Base-by-base conservation (phyloP, 116 monocot genomes). In the Iris pallida region DNA sequence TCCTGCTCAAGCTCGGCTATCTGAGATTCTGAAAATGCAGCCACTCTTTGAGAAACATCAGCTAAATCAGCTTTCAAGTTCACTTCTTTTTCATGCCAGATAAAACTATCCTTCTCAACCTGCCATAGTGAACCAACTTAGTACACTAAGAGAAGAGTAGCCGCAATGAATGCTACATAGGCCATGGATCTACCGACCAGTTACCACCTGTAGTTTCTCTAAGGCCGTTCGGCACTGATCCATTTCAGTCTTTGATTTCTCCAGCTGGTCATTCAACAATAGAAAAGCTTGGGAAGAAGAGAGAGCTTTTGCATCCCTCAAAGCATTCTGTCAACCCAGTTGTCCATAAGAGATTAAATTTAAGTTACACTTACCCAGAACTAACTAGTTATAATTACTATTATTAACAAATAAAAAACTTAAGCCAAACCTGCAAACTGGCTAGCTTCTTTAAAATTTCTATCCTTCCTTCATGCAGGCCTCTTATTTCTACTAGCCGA, bases 131-230 rank as follows among this genome's bases (percentile, higher is more conserved):
- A 3, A 59, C 9, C 7, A 30, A 30, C 0, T 65, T 45, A 71
- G 53, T 20, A 57, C 15, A 57, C 5, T 40, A 63, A 6, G 20
- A 70, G 43, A 30, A 42, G 61, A 57, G 47, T 45, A 52, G 61
- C 42, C 8, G 41, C 55, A 56, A 10, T 19, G n/a, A 45, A 13
- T 57, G 45, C 16, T 65, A 66, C 59, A 57, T 55, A 79, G 53
- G 70, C 71, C 69, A 82, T 57, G 19, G 66, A 76, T 77, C 78
- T 80, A 82, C 65, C 71, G 65, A 82, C 79, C 85, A 73, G 76
- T 73, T 83, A 80, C 73, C 71, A 98, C 98, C 98, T 98, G 98
- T 73, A 98, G 77, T 81, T 98, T 93, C 75, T 90, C 88, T 61
- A 87, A 58, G 4, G 55, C 74, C 59, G 54, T 3, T 66, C 55